Evolutionary conservation across 768 basidiomycete species (phyloP), one percentile per base, ranked within the genome.

Genomic region (Boletus patriciae): DNA sequence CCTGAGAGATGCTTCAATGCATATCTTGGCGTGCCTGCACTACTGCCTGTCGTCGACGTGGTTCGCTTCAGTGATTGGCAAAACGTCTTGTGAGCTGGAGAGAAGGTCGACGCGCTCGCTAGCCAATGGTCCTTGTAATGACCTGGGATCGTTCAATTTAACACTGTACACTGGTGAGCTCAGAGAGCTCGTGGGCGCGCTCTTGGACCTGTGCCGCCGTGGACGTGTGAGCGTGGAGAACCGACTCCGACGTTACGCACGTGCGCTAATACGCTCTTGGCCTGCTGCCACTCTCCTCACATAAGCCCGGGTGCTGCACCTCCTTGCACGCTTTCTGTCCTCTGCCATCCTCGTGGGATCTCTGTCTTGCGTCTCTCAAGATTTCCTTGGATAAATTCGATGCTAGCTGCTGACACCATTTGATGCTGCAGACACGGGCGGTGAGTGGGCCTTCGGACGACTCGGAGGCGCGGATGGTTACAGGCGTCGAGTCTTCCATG

Each of bases 381-480:
- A n/a, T n/a, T n/a, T 87, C 92, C 0, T 84, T 87, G 68, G 95
- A 98, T 65, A 80, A 91, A 6, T 98, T 96, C 73, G 93, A 98
- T 62, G 89, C 90, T 13, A 81, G 78, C 27, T 96, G 13, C 78
- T 99, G n/a, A 82, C 87, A 1, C 88, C 87, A 0, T 98, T 98
- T 65, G 95, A 98, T 66, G 73, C 76, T 18, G 90, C 91, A 0
- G 95, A 97, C 70, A 80, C 83, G 8, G 79, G 79, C 29, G 78
- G 25, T 25, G 25, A 25, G 3, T n/a, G n/a, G n/a, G n/a, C n/a
- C n/a, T n/a, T n/a, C n/a, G n/a, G n/a, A n/a, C n/a, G n/a, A n/a
- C n/a, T n/a, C n/a, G n/a, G 25, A 25, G 25, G 25, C 25, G 25
- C 25, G 25, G 25, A 25, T 25, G 25, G n/a, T n/a, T n/a, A n/a